These are phyloP conservation scores for Myxozyma monticola DNA, from an alignment of 805 yeast species.

Conservation along the genomic window DNA sequence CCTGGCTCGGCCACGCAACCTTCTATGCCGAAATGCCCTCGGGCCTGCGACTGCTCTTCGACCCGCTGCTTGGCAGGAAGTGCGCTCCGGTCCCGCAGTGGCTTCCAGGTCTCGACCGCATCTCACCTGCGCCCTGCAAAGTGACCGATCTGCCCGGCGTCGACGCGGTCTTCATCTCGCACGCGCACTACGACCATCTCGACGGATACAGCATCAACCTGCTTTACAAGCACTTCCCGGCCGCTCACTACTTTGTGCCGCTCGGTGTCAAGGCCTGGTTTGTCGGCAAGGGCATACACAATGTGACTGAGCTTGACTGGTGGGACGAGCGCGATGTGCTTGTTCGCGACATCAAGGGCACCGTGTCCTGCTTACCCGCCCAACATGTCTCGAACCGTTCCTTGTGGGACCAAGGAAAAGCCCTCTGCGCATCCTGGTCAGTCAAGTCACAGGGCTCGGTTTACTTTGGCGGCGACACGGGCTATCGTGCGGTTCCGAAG, in stretches of 20 bases:
- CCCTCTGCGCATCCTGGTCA: constrained; percentile 25
- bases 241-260: constrained; percentile 58
- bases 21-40: constrained; percentile 22
- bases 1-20: constrained; percentile 29
- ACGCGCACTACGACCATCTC: constrained; percentile 57
- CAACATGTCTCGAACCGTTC: constrained; percentile 21
- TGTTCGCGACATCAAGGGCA: constrained; percentile 10
- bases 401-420: constrained; percentile 11
- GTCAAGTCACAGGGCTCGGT: constrained; percentile 1
- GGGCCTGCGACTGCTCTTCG: constrained; percentile 17
- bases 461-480: constrained; percentile 59
- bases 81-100: constrained; percentile 16
- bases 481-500: constrained; percentile 47
- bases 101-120: constrained; percentile 69
- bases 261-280: constrained; percentile 65
- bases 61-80: constrained; percentile 17
- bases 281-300: constrained; percentile 55
- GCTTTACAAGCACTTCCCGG: constrained; percentile 8
- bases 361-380: constrained; percentile 16
- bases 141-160: constrained; percentile 66
- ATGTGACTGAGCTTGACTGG: constrained; percentile 82
- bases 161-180: constrained; percentile 76
- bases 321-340: constrained; percentile 62
- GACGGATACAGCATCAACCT: constrained; percentile 11
- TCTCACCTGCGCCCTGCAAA: constrained; percentile 70